A percentile compares a stretch with the other conserved stretches of the same genome.
Conservation (phyloP, 129 eudicot genomes). For the sunflower (Helianthus annuus) region DNA sequence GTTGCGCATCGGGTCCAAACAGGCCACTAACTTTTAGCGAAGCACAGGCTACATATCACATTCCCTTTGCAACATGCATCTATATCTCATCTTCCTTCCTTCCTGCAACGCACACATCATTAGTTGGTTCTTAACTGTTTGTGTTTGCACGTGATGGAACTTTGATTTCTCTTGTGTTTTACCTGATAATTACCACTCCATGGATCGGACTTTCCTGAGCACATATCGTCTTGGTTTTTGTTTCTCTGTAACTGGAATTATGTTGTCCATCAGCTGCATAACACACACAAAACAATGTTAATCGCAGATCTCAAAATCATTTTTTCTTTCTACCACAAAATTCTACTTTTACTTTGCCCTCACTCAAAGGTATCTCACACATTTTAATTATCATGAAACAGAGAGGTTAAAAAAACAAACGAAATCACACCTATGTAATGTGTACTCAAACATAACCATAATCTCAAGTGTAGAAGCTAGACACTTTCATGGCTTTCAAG, state of each 20-base stretch:
- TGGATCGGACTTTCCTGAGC: slow-evolving; percentile 63
- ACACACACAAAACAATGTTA: slow-evolving; percentile 22
- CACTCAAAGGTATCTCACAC: neutral
- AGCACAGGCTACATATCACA: neutral
- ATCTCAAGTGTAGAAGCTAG: neutral
- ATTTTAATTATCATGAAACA: neutral
- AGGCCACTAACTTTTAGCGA: neutral
- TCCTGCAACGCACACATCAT: neutral
- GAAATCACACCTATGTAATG: neutral
- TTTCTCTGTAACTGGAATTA: slow-evolving; percentile 81
- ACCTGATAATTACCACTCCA: slow-evolving; percentile 46
- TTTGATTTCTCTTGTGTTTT: slow-evolving; percentile 8
- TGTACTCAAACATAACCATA: neutral
- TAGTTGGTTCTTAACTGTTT: neutral
- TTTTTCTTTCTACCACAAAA: neutral
- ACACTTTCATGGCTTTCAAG: neutral
- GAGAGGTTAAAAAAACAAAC: neutral
- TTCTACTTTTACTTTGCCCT: neutral
- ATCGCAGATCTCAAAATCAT: neutral
- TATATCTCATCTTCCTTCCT: neutral
- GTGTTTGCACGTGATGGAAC: slow-evolving; percentile 5
- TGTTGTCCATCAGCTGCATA: slow-evolving; percentile 76
- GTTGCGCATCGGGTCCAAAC: neutral
- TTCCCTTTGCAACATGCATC: neutral
- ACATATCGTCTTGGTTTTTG: slow-evolving; percentile 47